Conservation (phyloP, 1,284 basidiomycete species). For the Trichosporon sp. region DNA sequence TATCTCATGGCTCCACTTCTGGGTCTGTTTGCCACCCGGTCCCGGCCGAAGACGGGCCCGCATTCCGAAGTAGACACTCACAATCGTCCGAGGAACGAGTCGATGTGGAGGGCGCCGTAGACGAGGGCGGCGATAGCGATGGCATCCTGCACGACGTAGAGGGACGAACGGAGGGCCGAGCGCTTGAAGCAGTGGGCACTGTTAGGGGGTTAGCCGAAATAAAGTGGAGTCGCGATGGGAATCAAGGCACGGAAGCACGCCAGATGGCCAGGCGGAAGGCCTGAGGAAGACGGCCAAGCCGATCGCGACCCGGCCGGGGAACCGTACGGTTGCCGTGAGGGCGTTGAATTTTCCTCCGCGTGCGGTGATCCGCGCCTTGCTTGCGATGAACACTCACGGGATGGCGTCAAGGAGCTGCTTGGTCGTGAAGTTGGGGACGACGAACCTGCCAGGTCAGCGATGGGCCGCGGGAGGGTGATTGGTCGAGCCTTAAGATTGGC, state of each 20-base stretch:
- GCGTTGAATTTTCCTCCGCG: not conserved
- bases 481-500: too few relatives aligned
- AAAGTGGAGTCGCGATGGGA: constrained; percentile 35
- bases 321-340: not conserved
- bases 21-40: not conserved
- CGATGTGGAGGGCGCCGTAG: constrained; percentile 65
- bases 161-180: constrained; percentile 74
- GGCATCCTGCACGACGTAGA: constrained; percentile 77
- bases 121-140: constrained; percentile 65
- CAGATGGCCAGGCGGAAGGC: not conserved
- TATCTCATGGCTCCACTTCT: not conserved
- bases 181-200: constrained; percentile 91
- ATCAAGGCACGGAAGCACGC: not conserved
- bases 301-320: not conserved
- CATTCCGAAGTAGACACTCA: constrained; percentile 20
- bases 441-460: constrained; percentile 32
- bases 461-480: not conserved
- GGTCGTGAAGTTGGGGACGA: constrained; percentile 49
- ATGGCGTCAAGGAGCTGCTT: constrained; percentile 70
- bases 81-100: constrained; percentile 52
- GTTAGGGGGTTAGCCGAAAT: constrained; percentile 8
- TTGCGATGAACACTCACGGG: constrained; percentile 57
- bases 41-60: not conserved
- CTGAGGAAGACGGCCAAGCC: not conserved
- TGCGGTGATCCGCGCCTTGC: not conserved